Base-by-base conservation (phyloP, 768 basidiomycete species). In the Panus rudis region DNA sequence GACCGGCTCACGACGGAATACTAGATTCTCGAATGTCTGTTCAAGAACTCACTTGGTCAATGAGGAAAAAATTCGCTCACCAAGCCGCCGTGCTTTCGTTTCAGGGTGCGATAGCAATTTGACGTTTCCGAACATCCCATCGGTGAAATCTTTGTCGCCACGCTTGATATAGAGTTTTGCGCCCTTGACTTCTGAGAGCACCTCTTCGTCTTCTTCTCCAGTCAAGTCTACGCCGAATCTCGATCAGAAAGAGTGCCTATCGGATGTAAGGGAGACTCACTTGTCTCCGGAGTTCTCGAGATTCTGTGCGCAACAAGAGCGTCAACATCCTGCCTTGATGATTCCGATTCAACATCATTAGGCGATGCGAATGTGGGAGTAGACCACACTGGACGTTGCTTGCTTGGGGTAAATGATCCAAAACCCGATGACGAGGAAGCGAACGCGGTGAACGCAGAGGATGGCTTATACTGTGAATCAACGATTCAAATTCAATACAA, bases 1-100 rank as follows among this genome's bases (percentile, higher is more conserved):
- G 22, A 84, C 59, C 0, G 80, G 82, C 49, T 84, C 82, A 4
- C 82, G 76, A 6, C 81, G 75, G 62, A 85, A 83, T 12, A 84
- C 82, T 82, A 49, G 7, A 33, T 35, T 22, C 22, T 12, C 48
- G 24, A 41, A 44, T 43, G 52, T 48, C n/a, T n/a, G n/a, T n/a
- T n/a, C n/a, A n/a, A n/a, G n/a, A n/a, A n/a, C n/a, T n/a, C n/a
- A n/a, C n/a, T n/a, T n/a, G n/a, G n/a, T n/a, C n/a, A n/a, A n/a
- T n/a, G n/a, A n/a, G n/a, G n/a, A n/a, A 28, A 43, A 37, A 45
- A 20, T 10, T n/a, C n/a, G 68, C 73, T 62, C 50, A 78, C 77
- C 58, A 24, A 79, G 43, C 14, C 77, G 65, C 48, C 75, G 68
- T n/a, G 65, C 60, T 19, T 57, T 49, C 4, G 68, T 68, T 25